Base-by-base conservation (phyloP, 139 green algal species). In the Gonium pectorale region DNA sequence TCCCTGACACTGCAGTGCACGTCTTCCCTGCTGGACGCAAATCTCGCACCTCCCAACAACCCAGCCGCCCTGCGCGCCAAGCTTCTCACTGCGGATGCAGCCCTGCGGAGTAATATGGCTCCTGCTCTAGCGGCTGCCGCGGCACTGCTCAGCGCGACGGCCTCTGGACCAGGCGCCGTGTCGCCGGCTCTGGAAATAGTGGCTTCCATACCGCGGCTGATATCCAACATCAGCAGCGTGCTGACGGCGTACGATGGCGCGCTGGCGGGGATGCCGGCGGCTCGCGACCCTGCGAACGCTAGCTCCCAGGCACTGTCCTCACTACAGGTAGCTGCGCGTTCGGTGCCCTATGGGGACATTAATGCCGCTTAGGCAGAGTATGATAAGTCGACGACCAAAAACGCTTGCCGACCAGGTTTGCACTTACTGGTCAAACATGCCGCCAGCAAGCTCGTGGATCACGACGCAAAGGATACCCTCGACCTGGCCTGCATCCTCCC, bases 1-100 rank as follows among this genome's bases (percentile, higher is more conserved):
- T 64, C 56, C 62, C n/a, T n/a, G n/a, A n/a, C n/a, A 51, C 24
- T 56, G 21, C 54, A 81, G 73, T 69, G 54, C 31, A 29, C 74
- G 6, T 82, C 74, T 4, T 17, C 40, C 2, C 46, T 83, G 3
- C 41, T 83, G 43, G 77, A 83, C 31, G 19, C 41, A 7, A 43
- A 29, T 0, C 22, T 83, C 8, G 31, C 33, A 22, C 7, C 38
- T 1, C 37, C 66, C 6, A 35, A 4, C 3, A 5, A 33, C 15
- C 38, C 60, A 17, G 56, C 40, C 1, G 44, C 5, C 24, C 24
- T 73, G 77, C 31, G 43, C 7, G 19, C 60, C 15, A n/a, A 73
- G 26, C 66, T 83, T 15, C 17, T 37, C 5, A 13, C 6, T 2
- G 29, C 44, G 11, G 35, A 33, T 24, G 17, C 31, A 1, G 62